Percentiles rank a stretch among this genome's conserved stretches.
phyloP scores from a whole-genome alignment of 1,284 basidiomycete genomes.

The Cryptococcus hybrid region DNA sequence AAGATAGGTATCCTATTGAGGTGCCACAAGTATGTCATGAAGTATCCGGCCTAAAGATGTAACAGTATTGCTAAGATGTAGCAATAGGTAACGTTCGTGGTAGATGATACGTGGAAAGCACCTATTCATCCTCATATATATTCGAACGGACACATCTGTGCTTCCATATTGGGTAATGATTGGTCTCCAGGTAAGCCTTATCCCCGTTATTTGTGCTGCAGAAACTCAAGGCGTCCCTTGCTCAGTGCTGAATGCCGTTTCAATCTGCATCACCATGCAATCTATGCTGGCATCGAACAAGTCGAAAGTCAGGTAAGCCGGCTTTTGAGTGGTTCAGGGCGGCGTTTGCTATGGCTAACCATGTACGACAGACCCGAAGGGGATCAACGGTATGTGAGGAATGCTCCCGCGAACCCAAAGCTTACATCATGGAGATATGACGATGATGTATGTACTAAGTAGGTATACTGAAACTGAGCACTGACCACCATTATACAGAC shows the following conservation, averaged over 20 bases:
- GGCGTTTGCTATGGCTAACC: no score
- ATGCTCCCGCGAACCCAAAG: slow-evolving; percentile 47
- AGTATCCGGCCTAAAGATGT: no score
- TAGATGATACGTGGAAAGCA: slow-evolving; percentile 32
- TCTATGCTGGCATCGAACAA: slow-evolving; percentile 51
- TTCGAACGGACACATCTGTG: slow-evolving; percentile 51
- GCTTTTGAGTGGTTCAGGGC: no score
- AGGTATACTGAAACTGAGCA: no score
- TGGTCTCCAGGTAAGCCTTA: slow-evolving; percentile 36
- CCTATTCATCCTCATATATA: slow-evolving; percentile 51
- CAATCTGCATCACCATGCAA: slow-evolving; percentile 52
- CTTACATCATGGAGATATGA: slow-evolving; percentile 46
- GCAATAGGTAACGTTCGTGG: slow-evolving; percentile 46
- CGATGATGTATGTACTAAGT: slow-evolving; percentile 41
- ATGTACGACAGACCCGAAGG: slow-evolving; percentile 37
- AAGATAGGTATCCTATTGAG: slow-evolving; percentile 47
- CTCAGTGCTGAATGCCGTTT: slow-evolving; percentile 46
- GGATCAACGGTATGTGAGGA: slow-evolving; percentile 46
- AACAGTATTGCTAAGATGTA: no score
- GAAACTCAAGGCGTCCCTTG: not conserved
- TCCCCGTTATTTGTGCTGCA: not conserved
- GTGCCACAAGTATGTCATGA: slow-evolving; percentile 35
- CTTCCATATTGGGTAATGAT: slow-evolving; percentile 39
- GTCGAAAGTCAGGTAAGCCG: slow-evolving; percentile 43
- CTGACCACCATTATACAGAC: not conserved